Base-by-base conservation (phyloP, 2,329 filamentous ascomycete genomes). In the Calonectria pseudoturangicola region DNA sequence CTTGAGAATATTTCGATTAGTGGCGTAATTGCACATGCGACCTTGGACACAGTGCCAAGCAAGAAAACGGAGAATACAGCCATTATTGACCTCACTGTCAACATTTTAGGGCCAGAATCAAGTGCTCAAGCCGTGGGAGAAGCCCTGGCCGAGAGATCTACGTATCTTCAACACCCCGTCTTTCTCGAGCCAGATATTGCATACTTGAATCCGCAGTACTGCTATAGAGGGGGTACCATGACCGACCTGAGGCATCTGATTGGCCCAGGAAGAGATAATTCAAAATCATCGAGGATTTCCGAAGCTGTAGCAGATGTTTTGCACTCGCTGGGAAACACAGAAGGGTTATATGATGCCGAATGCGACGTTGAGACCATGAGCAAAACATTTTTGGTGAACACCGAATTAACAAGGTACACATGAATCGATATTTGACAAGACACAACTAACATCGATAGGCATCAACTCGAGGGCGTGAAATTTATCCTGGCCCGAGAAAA, bases 401-500 rank as follows among this genome's bases (percentile, higher is more conserved):
- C 54, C 21, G 39, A 21, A 27, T 27, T 58, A 21, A 58, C 54
- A 27, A 58, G 54, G 54, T 58, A 6, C 12, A 7, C 6, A 6
- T 0, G n/a, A 41, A 39, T n/a, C 16, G 16, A 13, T 21, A 3
- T 2, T 27, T 13, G 4, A 3, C 5, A 39, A 41, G n/a, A 2
- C 33, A 27, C 6, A 8, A 27, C 54, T 58, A 15, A 58, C 54
- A 2, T 41, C 13, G 6, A 10, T 15, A 58, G 54, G 21, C 33
- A 58, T 41, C 54, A 58, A 58, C 9, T 58, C 4, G 54, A 58
- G 13, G 54, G 54, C 6, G 54, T 58, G 4, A 41, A 58, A 21
- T 58, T 58, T 33, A 58, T 58, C 27, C 10, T 58, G 15, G 54
- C 54, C 33, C n/a, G 54, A 58, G 54, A 58, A 58, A 58, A 58